phyloP scores from a whole-genome alignment of 768 basidiomycete genomes.

The Asterophora parasitica region DNA sequence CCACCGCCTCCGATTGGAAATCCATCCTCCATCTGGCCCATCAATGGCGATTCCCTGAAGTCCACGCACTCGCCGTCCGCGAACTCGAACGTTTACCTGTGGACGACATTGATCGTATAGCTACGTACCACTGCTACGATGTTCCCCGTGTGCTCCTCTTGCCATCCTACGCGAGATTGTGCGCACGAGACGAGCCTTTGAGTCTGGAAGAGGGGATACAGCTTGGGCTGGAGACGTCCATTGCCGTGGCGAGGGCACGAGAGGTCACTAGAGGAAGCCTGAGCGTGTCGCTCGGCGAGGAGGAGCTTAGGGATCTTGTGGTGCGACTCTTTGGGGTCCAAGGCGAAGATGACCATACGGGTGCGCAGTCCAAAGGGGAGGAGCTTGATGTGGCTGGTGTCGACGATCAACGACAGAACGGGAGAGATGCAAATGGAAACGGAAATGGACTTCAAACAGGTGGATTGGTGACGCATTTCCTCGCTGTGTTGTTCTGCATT shows the following conservation, averaged over 20 bases:
- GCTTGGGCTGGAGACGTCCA: constrained; percentile 48
- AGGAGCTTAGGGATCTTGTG: no score
- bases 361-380: no score
- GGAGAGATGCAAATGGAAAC: not conserved
- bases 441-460: constrained; percentile 5
- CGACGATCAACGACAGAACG: not conserved
- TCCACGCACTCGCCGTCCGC: constrained; percentile 53
- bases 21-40: constrained; percentile 55
- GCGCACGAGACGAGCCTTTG: constrained; percentile 45
- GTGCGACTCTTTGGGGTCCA: no score
- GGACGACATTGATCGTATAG: constrained; percentile 47
- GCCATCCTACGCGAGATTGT: constrained; percentile 52
- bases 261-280: constrained; percentile 36
- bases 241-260: constrained; percentile 45
- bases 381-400: constrained; percentile 13
- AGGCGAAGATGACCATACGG: no score
- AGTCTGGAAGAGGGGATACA: constrained; percentile 49
- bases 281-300: constrained; percentile 13
- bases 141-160: constrained; percentile 46
- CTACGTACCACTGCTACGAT: constrained; percentile 47
- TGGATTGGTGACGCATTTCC: constrained; percentile 18
- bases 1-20: constrained; percentile 48
- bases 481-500: not conserved
- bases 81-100: constrained; percentile 49
- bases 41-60: constrained; percentile 51